These are phyloP conservation scores for Suillus subaureus DNA, from an alignment of 768 basidiomycete species.

Conservation along the genomic window DNA sequence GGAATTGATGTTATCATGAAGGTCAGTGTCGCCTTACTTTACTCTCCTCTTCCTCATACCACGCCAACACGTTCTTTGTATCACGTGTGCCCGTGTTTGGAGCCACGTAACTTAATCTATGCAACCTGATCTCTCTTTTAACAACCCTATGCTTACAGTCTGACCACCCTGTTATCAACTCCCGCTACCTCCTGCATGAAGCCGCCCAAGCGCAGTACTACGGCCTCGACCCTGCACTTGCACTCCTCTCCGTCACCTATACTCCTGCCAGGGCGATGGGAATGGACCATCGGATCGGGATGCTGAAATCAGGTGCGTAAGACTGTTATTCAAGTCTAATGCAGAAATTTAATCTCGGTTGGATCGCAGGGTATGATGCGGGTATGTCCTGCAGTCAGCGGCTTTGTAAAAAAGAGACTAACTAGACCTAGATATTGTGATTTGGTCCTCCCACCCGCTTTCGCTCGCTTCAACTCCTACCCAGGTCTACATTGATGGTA, in stretches of 20 bases:
- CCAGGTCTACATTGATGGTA: slow-evolving; percentile 85
- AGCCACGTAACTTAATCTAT: background rate
- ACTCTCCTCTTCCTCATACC: background rate
- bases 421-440: slow-evolving; percentile 54
- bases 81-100: background rate
- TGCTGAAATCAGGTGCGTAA: slow-evolving; percentile 48
- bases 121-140: background rate
- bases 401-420: background rate
- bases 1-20: slow-evolving; percentile 77
- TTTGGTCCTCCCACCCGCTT: slow-evolving; percentile 80
- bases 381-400: slow-evolving; percentile 28
- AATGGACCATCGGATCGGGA: slow-evolving; percentile 71
- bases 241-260: slow-evolving; percentile 68
- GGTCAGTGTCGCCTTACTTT: slow-evolving; percentile 35
- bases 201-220: slow-evolving; percentile 73
- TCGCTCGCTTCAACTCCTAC: slow-evolving; percentile 72
- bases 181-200: slow-evolving; percentile 69
- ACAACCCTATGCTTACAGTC: slow-evolving; percentile 37
- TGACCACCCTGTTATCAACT: slow-evolving; percentile 60
- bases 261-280: slow-evolving; percentile 67
- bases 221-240: slow-evolving; percentile 57
- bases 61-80: background rate
- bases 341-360: background rate
- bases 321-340: background rate
- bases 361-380: slow-evolving; percentile 45